Evolutionary conservation across 139 green algal genomes (phyloP).

Genomic region (Chlorella sp.): DNA sequence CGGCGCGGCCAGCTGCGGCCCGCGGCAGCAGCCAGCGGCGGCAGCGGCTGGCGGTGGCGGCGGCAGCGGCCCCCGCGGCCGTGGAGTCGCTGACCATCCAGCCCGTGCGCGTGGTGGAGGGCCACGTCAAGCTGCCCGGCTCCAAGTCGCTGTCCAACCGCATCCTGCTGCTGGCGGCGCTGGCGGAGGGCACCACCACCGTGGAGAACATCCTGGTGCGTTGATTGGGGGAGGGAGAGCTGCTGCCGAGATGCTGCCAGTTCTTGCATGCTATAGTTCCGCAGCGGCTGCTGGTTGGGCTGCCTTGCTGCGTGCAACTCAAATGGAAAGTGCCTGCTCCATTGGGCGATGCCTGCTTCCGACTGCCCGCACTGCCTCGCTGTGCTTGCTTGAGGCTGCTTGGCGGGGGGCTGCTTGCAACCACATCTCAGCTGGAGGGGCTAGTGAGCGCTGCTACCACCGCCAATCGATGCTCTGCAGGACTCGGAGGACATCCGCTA

Average conservation of each 20-base stretch:
- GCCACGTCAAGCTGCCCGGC: conserved; percentile 84
- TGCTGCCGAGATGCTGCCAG: background rate
- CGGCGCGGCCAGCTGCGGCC: background rate
- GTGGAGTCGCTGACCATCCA: conserved; percentile 56
- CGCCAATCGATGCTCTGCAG: too few relatives aligned
- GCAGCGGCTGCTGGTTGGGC: background rate
- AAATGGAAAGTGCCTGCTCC: too few relatives aligned
- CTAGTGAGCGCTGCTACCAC: too few relatives aligned
- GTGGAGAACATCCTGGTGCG: conserved; percentile 96
- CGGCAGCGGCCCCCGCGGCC: conserved; percentile 24
- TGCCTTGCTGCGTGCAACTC: too few relatives aligned
- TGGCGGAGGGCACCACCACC: conserved; percentile 87
- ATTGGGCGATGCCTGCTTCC: too few relatives aligned
- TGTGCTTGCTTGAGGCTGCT: too few relatives aligned
- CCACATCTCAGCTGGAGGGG: too few relatives aligned
- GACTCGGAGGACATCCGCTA: conserved; percentile 97
- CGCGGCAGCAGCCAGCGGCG: conserved; percentile 9
- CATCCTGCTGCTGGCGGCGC: conserved; percentile 94
- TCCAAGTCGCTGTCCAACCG: conserved; percentile 98
- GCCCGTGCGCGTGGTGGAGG: conserved; percentile 65
- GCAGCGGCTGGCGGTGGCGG: background rate
- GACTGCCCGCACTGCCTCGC: too few relatives aligned
- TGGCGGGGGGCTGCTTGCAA: too few relatives aligned
- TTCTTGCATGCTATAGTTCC: background rate
- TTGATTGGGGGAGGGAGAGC: background rate